Conservation (phyloP, 108 stramenopile species). For the Cyclotella cryptica region DNA sequence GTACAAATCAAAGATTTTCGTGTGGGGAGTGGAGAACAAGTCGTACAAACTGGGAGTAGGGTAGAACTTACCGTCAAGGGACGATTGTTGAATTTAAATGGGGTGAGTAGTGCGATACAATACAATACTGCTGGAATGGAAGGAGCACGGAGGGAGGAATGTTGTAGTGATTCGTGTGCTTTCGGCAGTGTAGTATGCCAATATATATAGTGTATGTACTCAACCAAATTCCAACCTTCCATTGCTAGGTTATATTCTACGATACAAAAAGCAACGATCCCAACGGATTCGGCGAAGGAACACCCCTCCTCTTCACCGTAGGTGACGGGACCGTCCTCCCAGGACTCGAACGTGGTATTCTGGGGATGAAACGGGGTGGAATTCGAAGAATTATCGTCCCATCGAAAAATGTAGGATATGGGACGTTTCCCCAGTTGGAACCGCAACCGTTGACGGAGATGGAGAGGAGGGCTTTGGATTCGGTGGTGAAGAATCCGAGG, state of each 20-base stretch:
- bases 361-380: conserved; percentile 65
- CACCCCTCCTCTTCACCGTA: conserved; percentile 59
- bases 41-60: conserved; percentile 26
- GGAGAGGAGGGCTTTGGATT: conserved; percentile 71
- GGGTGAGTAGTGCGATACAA: conserved; percentile 38
- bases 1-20: conserved; percentile 75
- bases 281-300: conserved; percentile 72
- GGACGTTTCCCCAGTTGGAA: conserved; percentile 56
- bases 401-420: conserved; percentile 61
- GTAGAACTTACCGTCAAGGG: conserved; percentile 66
- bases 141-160: too few relatives aligned
- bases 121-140: too few relatives aligned
- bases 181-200: too few relatives aligned
- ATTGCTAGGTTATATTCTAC: conserved; percentile 55
- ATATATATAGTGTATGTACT: too few relatives aligned
- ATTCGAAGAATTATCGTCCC: conserved; percentile 70
- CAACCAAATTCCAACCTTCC: too few relatives aligned
- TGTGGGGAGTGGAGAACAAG: conserved; percentile 47
- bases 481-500: conserved; percentile 71
- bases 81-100: conserved; percentile 72
- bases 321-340: conserved; percentile 66
- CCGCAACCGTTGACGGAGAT: conserved; percentile 64
- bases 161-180: too few relatives aligned
- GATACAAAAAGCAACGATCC: conserved; percentile 77
- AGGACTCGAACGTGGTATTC: conserved; percentile 65